Conservation (phyloP, 2,329 filamentous ascomycete species). For the Aureobasidium pullulans region DNA sequence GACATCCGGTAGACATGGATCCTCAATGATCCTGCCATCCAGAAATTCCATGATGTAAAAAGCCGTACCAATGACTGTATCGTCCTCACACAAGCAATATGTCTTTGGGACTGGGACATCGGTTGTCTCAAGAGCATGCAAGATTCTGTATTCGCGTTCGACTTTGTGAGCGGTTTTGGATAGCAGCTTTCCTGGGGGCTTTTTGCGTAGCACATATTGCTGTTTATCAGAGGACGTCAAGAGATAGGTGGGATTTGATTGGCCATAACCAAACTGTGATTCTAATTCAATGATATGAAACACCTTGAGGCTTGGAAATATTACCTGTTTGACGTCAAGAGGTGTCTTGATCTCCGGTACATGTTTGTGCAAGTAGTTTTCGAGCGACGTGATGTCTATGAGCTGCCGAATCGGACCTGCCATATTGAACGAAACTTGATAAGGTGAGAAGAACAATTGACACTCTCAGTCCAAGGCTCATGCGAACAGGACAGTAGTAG, state of each 20-base stretch:
- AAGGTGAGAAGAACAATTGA: background rate
- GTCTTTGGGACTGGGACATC: conserved; percentile 80
- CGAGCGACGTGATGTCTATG: conserved; percentile 73
- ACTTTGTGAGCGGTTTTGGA: conserved; percentile 94
- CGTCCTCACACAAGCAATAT: conserved; percentile 80
- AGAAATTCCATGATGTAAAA: conserved; percentile 98
- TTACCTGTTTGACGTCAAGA: conserved; percentile 80
- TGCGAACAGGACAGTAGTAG: background rate
- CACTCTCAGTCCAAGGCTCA: background rate
- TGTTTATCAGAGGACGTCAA: conserved; percentile 63
- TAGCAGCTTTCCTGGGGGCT: conserved; percentile 88
- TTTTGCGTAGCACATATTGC: conserved; percentile 90
- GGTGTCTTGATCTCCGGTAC: conserved; percentile 81
- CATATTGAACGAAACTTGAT: conserved; percentile 42
- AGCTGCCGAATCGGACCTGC: conserved; percentile 84
- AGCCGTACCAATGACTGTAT: conserved; percentile 70
- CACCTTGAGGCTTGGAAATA: background rate
- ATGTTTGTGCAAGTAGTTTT: conserved; percentile 67
- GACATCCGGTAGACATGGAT: conserved; percentile 71
- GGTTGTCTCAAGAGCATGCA: conserved; percentile 71
- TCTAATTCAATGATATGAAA: conserved; percentile 4
- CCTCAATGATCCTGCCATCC: conserved; percentile 87
- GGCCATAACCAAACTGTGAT: conserved; percentile 83
- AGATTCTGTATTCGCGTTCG: conserved; percentile 88
- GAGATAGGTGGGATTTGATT: conserved; percentile 96